Evolutionary conservation across 352 stramenopile species (phyloP).

Genomic region (Phytophthora meadii): DNA sequence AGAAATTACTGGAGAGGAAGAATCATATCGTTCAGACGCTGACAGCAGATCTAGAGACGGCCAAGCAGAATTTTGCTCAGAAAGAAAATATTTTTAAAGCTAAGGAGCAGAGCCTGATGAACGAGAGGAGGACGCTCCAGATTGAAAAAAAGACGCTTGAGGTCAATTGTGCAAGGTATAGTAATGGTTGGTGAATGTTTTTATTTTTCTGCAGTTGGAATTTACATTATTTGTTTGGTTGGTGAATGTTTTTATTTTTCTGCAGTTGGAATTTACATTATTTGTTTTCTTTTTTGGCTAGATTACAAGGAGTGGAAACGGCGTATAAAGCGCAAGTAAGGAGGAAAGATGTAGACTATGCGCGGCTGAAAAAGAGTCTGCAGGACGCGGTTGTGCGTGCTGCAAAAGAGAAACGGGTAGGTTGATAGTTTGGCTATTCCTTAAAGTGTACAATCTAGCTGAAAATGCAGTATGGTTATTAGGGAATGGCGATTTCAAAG

Average conservation of each 20-base stretch:
- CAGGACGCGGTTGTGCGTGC: slow-evolving; percentile 58
- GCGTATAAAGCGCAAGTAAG: slow-evolving; percentile 78
- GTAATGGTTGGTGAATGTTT: neutral
- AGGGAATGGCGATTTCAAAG: slow-evolving; percentile 58
- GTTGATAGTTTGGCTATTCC: neutral
- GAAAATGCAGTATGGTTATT: neutral
- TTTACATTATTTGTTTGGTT: too few relatives aligned
- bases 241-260: neutral
- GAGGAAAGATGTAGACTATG: slow-evolving; percentile 80
- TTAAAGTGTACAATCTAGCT: neutral
- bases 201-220: too few relatives aligned
- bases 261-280: slow-evolving; percentile 3
- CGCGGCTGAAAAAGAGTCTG: slow-evolving; percentile 74
- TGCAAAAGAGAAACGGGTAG: slow-evolving; percentile 67
- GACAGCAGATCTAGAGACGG: slow-evolving; percentile 51
- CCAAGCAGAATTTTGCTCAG: slow-evolving; percentile 57
- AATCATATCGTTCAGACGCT: slow-evolving; percentile 54
- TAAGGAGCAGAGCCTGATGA: slow-evolving; percentile 58
- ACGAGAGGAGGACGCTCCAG: slow-evolving; percentile 59
- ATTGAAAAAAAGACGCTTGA: slow-evolving; percentile 76
- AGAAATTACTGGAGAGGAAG: slow-evolving; percentile 68
- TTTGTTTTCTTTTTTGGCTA: slow-evolving; percentile 9
- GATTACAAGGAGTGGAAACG: slow-evolving; percentile 77
- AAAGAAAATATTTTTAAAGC: slow-evolving; percentile 71
- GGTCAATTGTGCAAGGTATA: slow-evolving; percentile 64